A percentile compares a stretch with the other conserved stretches of the same genome.
phyloP scores from a whole-genome alignment of 106 monocot genomes.

The Phalaenopsis aphrodite region DNA sequence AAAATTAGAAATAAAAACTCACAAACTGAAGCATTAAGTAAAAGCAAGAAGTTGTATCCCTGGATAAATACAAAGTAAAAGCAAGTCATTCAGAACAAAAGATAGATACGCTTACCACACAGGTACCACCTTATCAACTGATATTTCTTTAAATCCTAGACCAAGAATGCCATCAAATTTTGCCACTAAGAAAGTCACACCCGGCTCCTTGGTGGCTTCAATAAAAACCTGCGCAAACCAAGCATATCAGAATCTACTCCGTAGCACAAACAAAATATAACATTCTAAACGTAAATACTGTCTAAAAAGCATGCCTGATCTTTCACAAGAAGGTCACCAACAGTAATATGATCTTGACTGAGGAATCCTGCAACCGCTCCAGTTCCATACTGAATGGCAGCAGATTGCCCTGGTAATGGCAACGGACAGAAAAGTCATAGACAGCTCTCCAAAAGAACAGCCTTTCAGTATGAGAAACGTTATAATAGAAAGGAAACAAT shows the following conservation, averaged over 20 bases:
- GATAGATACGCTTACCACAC: constrained; percentile 33
- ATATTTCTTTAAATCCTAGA: constrained; percentile 62
- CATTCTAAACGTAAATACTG: not conserved
- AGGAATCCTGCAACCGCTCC: constrained; percentile 82
- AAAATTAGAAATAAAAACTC: not conserved
- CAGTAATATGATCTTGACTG: constrained; percentile 57
- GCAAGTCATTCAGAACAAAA: not conserved
- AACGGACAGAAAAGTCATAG: not conserved
- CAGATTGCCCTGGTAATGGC: constrained; percentile 52
- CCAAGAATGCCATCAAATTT: constrained; percentile 71
- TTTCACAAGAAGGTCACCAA: constrained; percentile 74
- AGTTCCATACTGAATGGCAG: constrained; percentile 78
- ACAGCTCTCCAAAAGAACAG: not conserved
- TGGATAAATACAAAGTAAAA: not conserved
- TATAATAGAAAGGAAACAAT: too few relatives aligned
- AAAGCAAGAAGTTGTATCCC: not conserved
- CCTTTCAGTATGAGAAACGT: not conserved
- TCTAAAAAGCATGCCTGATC: constrained; percentile 40
- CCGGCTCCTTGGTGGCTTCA: constrained; percentile 55
- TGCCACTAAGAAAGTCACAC: constrained; percentile 48
- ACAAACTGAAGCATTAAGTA: not conserved
- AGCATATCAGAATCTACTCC: not conserved
- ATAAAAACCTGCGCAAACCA: constrained; percentile 33
- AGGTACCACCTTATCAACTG: constrained; percentile 40
- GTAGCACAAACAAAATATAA: not conserved